Conservation (phyloP, 352 stramenopile genomes). For the Pythium pyrilobum region DNA sequence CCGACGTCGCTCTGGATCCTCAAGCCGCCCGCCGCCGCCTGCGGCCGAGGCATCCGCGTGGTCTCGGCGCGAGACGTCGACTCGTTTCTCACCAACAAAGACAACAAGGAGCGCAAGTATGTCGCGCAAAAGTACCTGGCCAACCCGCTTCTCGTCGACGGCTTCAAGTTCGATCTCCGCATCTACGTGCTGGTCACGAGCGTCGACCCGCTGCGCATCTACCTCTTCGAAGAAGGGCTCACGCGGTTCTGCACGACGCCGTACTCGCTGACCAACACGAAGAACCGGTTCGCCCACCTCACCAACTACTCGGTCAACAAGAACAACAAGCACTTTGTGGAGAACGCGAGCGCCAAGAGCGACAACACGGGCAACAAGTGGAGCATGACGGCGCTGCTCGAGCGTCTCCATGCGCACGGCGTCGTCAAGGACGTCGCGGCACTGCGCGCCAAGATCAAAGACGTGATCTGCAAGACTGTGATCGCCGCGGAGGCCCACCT, state of each 20-base stretch:
- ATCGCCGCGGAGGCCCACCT: constrained; percentile 65
- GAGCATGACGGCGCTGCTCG: constrained; percentile 52
- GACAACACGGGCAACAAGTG: constrained; percentile 62
- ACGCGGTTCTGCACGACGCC: constrained; percentile 76
- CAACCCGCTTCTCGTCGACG: constrained; percentile 68
- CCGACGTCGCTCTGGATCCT: constrained; percentile 70
- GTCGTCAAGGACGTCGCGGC: constrained; percentile 29
- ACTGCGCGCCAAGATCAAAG: constrained; percentile 37
- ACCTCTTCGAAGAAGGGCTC: constrained; percentile 84
- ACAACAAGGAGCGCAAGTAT: constrained; percentile 25
- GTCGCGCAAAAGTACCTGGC: constrained; percentile 82
- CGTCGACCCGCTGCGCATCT: constrained; percentile 80
- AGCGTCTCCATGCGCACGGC: constrained; percentile 26
- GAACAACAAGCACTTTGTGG: constrained; percentile 47
- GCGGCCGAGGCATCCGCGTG: constrained; percentile 84
- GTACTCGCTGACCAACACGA: constrained; percentile 62
- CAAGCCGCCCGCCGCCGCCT: constrained; percentile 84
- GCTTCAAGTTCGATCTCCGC: constrained; percentile 89
- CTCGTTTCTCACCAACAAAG: constrained; percentile 14
- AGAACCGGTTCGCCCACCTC: constrained; percentile 61
- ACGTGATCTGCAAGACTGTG: constrained; percentile 63
- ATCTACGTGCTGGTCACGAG: constrained; percentile 89
- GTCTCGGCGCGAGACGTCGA: constrained; percentile 40
- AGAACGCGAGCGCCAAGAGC: constrained; percentile 36
- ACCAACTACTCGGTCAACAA: constrained; percentile 85